phyloP scores from a whole-genome alignment of 1,284 basidiomycete species.

The Anthracocystis setariae region DNA sequence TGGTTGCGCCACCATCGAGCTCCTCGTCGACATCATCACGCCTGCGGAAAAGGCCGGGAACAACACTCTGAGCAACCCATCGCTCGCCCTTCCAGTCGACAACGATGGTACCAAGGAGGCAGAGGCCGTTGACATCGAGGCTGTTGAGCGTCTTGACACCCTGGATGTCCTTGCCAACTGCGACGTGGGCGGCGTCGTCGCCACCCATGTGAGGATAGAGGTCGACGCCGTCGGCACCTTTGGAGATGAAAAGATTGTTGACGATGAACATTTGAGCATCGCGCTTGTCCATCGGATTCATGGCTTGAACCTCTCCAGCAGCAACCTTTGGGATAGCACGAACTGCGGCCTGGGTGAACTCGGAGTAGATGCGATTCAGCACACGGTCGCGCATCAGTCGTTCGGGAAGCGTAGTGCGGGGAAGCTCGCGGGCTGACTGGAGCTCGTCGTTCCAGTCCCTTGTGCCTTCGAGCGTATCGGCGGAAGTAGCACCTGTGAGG shows the following conservation, averaged over 20 bases:
- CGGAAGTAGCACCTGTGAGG: constrained; percentile 71
- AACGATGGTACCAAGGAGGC: constrained; percentile 69
- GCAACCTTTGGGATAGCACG: constrained; percentile 71
- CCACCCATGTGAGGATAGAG: constrained; percentile 72
- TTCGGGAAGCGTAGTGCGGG: constrained; percentile 70
- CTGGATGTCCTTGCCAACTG: constrained; percentile 73
- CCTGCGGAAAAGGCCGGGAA: constrained; percentile 72
- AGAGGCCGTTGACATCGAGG: constrained; percentile 70
- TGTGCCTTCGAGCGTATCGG: constrained; percentile 71
- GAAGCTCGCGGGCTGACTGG: constrained; percentile 72
- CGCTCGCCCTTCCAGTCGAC: constrained; percentile 73
- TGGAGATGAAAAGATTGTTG: constrained; percentile 74
- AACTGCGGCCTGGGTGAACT: constrained; percentile 72
- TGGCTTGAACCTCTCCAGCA: constrained; percentile 71
- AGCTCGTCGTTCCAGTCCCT: constrained; percentile 75
- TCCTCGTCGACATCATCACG: constrained; percentile 54
- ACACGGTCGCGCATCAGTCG: constrained; percentile 72
- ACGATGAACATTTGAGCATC: constrained; percentile 72
- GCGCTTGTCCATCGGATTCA: constrained; percentile 73
- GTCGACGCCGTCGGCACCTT: constrained; percentile 72
- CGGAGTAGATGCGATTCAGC: constrained; percentile 71
- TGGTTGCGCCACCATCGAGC: constrained; percentile 46
- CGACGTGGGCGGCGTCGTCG: constrained; percentile 72
- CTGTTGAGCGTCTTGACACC: constrained; percentile 72
- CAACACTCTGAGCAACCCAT: constrained; percentile 73